Evolutionary conservation across 257 asterid species (phyloP), one percentile per base, ranked within the genome.

Genomic region (Solanum sejunctum): DNA sequence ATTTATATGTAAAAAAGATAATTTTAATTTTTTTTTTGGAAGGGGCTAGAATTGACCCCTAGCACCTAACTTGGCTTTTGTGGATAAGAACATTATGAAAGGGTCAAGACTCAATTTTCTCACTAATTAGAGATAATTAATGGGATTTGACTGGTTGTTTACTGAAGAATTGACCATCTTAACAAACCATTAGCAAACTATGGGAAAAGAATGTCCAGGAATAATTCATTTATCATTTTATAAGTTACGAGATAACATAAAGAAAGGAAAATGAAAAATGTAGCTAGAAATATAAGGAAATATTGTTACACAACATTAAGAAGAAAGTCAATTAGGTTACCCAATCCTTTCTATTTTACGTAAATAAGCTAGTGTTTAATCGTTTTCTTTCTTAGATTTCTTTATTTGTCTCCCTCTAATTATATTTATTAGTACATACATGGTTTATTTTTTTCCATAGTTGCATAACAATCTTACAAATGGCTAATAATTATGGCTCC

Each of bases 51-150:
- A 10, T 49, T 49, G 10, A 23, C 9, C 32, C 17, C 10, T 63
- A 23, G 39, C 41, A 12, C 17, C 41, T 63, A 63, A 89, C 43
- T 23, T 36, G 36, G 83, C 71, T 81, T 84, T 82, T 17, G 84
- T 43, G 51, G 83, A 85, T 73, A 85, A 67, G 49, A 85, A 83
- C 86, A 82, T 58, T 10, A 85, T 87, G 57, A 88, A 80, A 85
- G 52, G 15, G 49, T 78, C 82, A 78, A 52, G 49, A 78, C 82
- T 52, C 6, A 78, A 78, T 77, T 77, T 51, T 77, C 82, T 77
- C 21, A 26, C 39, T 26, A 51, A 77, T 51, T 26, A 49, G 17
- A 5, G 82, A 52, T 8, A 51, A 3, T 77, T 77, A 23, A 6
- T 77, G 9, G 17, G 32, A 13, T 23, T 23, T 49, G 15, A 51